These are phyloP conservation scores for Sicyos baderoa DNA, from an alignment of 306 rosid species.

Conservation along the genomic window DNA sequence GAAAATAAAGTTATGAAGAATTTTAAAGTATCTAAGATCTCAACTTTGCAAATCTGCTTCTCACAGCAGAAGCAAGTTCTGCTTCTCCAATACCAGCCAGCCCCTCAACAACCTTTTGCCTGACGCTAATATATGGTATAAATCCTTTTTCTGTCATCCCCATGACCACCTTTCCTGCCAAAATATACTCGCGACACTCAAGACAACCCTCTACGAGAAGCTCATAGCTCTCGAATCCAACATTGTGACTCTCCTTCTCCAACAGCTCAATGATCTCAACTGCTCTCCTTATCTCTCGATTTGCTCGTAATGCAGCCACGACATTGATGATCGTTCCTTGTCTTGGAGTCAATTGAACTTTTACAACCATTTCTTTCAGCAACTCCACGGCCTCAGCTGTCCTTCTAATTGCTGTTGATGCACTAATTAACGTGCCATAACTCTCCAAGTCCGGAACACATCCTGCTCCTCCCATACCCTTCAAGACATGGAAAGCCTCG, in stretches of 20 bases:
- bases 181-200: conserved; percentile 57
- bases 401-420: conserved; percentile 47
- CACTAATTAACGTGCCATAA: conserved; percentile 44
- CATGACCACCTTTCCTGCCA: conserved; percentile 65
- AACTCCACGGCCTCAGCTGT: conserved; percentile 41
- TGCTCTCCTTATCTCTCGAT: conserved; percentile 57
- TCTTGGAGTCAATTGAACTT: conserved; percentile 37
- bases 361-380: conserved; percentile 43
- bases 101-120: conserved; percentile 73
- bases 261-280: conserved; percentile 52
- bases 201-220: conserved; percentile 60
- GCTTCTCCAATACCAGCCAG: conserved; percentile 55
- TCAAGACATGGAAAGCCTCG: conserved; percentile 44
- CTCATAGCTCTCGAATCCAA: conserved; percentile 75
- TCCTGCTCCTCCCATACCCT: conserved; percentile 65
- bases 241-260: conserved; percentile 39
- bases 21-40: conserved; percentile 30
- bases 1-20: background rate
- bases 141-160: conserved; percentile 47
- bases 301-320: conserved; percentile 43
- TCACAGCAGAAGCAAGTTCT: conserved; percentile 64
- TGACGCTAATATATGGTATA: conserved; percentile 53
- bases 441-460: conserved; percentile 64
- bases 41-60: conserved; percentile 55
- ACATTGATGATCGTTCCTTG: conserved; percentile 40